Base-by-base conservation (phyloP, 1,139 yeast species). In the Debaryomyces robertsiae region DNA sequence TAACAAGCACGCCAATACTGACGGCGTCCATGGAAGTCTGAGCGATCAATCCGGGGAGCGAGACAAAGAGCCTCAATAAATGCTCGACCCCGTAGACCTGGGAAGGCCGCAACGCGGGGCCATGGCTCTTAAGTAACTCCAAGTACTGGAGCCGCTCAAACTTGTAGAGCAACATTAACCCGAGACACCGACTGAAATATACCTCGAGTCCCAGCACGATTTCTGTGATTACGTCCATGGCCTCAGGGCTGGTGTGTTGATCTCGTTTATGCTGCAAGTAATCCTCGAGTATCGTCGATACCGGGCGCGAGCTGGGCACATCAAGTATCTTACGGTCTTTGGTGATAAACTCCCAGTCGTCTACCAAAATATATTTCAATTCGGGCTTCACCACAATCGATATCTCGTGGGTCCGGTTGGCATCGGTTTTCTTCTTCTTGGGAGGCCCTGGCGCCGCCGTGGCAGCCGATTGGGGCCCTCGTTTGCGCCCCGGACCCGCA, bases 261-360 rank as follows among this genome's bases (percentile, higher is more conserved):
- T 27, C 40, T 19, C 38, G 32, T 14, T 75, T 74, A 29, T 73
- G 62, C 9, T 54, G 55, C 17, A 53, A 44, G 58, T 77, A 87
- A 28, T 73, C 73, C 22, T 63, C 53, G 9, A 90, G 59, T 3
- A 88, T 75, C 3, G 63, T 66, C 2, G 69, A 63, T 1, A 85
- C 84, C 0, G 78, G 73, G 9, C 69, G 65, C 15, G 63, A 58
- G 3, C 80, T 64, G 0, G 96, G 95, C 30, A 89, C 60, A 18
- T 75, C 63, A 6, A 87, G 76, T 24, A 88, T 59, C 57, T 82
- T 81, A 39, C 84, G 83, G 48, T 87, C 86, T 54, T 87, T 87
- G 1, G 98, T 89, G 36, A 91, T 75, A 50, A 72, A 75, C 60
- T 91, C 96, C 98, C 98, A 93, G 66, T 93, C 98, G 56, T 89